Evolutionary conservation across 139 green algal species (phyloP), one percentile per base, ranked within the genome.

Genomic region (Spirogloea muscicola): DNA sequence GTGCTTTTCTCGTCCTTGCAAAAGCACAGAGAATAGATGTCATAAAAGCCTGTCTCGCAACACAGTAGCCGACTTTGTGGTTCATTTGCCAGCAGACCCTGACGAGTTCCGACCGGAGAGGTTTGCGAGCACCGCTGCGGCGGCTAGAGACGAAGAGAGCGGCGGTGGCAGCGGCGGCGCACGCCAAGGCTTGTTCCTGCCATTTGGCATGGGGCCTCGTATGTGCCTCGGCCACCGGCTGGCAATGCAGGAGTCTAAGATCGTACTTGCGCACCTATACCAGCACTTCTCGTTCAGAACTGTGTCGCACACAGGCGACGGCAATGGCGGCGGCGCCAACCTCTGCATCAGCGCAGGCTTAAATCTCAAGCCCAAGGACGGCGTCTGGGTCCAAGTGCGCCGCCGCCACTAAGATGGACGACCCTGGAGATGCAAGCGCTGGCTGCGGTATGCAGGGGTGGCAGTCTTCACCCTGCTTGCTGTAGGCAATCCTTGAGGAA

Each of bases 141-240:
- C 27, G 44, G 43, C 10, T 18, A 36, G 2, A 39, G 74, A 43
- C 39, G 10, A 0, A 13, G 60, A 18, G 42, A 61, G 7, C 41
- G 61, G 7, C n/a, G n/a, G n/a, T n/a, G n/a, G n/a, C n/a, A n/a
- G n/a, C n/a, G n/a, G n/a, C n/a, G n/a, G n/a, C n/a, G n/a, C n/a
- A n/a, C 82, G 82, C 48, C 55, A 52, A 4, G 74, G 61, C 33
- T 80, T 80, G 6, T 87, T 75, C 62, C 52, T 87, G 13, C 75
- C 84, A 1, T 89, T 88, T 75, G 85, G 85, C 7, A 52, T 76
- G 2, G 85, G 85, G 16, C 84, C 85, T 6, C 79, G 84, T 16
- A 79, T 85, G 49, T 89, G 85, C 70, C 70, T 89, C 10, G 85
- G 84, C 57, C 75, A 82, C 44, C 79, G 81, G 42, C 87, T 87